Evolutionary conservation across 768 basidiomycete species (phyloP).

Genomic region (Lactarius trivialis): DNA sequence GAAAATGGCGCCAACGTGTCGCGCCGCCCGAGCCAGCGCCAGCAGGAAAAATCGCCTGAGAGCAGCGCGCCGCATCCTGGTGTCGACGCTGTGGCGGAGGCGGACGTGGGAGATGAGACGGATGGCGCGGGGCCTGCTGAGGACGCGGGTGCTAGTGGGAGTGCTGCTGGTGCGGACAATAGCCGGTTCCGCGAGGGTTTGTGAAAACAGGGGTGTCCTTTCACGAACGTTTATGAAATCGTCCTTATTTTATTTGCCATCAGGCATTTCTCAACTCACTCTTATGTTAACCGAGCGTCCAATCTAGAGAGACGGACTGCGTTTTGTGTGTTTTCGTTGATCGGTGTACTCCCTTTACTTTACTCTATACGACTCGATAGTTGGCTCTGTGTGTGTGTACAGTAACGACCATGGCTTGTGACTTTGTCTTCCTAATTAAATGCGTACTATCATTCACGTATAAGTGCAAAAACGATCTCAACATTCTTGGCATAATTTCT

Average conservation of each 20-base stretch:
- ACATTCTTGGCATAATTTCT: too few relatives aligned
- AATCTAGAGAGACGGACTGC: neutral
- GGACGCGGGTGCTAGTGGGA: conserved; percentile 1
- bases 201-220: neutral
- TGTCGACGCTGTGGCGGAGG: conserved; percentile 1
- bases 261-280: neutral
- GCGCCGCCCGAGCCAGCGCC: conserved; percentile 49
- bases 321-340: too few relatives aligned
- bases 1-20: conserved; percentile 31
- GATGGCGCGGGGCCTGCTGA: conserved; percentile 22
- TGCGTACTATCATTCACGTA: too few relatives aligned
- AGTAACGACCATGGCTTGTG: too few relatives aligned
- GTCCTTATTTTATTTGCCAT: too few relatives aligned
- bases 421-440: too few relatives aligned
- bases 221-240: neutral
- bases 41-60: conserved; percentile 70
- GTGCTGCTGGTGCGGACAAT: neutral
- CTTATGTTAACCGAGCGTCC: neutral
- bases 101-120: conserved; percentile 17
- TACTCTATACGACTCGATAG: too few relatives aligned
- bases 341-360: too few relatives aligned
- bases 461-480: too few relatives aligned
- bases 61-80: conserved; percentile 37
- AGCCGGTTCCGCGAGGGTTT: conserved; percentile 11
- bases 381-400: too few relatives aligned